These are phyloP conservation scores for Chondrus crispus DNA, from an alignment of 23 red algal genomes.

Conservation along the genomic window DNA sequence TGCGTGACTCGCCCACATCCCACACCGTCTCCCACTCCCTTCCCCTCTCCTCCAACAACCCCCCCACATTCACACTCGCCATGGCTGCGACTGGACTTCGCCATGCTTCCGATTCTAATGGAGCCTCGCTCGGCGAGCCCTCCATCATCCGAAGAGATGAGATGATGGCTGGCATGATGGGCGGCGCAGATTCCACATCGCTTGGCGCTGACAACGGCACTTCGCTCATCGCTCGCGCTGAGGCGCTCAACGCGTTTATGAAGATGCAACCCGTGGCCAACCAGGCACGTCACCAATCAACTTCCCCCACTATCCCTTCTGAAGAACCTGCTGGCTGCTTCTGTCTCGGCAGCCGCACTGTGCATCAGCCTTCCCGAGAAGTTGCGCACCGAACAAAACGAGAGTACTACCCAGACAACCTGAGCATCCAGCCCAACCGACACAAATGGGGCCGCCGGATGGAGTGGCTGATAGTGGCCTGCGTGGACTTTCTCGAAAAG, in stretches of 20 bases:
- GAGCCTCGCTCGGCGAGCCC: conserved; percentile 12
- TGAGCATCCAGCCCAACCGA: conserved; percentile 40
- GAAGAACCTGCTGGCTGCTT: conserved; percentile 27
- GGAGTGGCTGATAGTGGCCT: conserved; percentile 72
- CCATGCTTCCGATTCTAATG: not conserved
- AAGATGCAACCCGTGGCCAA: conserved; percentile 68
- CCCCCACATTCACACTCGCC: not conserved
- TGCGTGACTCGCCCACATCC: not conserved
- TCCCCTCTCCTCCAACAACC: not conserved
- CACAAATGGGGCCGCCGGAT: conserved; percentile 45
- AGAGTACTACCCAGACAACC: conserved; percentile 64
- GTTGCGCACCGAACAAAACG: not conserved
- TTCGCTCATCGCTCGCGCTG: conserved; percentile 66
- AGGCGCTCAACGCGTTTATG: conserved; percentile 75
- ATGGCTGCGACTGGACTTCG: not conserved
- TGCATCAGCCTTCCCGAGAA: not conserved
- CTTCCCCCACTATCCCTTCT: not conserved
- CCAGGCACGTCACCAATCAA: not conserved
- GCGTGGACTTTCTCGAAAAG: conserved; percentile 56
- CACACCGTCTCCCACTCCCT: not conserved
- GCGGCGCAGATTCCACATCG: not conserved
- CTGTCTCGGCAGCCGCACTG: conserved; percentile 40
- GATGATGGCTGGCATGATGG: conserved; percentile 48
- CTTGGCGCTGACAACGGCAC: conserved; percentile 35
- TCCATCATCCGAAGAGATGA: conserved; percentile 18